A percentile compares a stretch with the other conserved stretches of the same genome.
These are phyloP conservation scores for Yamadazyma philogaea DNA, from an alignment of 805 yeast species.

Conservation along the genomic window DNA sequence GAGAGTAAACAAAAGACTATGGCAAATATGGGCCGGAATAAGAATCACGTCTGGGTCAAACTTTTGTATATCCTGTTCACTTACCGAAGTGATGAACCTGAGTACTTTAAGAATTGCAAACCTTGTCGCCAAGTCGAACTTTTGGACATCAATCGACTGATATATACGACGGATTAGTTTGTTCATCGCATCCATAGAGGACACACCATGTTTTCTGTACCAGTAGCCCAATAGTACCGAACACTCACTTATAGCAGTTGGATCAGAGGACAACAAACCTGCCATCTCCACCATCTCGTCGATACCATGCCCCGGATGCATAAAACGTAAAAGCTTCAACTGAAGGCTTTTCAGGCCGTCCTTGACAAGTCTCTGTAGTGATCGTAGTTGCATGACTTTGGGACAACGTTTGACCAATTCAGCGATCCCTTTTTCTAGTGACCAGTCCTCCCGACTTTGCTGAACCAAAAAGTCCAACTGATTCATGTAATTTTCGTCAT, in stretches of 20 bases:
- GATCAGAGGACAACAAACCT: background rate
- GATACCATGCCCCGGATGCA: background rate
- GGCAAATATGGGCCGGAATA: conserved; percentile 36
- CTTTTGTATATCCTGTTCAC: conserved; percentile 5
- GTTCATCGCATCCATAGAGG: background rate
- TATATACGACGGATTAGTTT: background rate
- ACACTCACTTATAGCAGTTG: background rate
- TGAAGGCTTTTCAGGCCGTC: background rate
- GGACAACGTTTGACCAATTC: conserved; percentile 4
- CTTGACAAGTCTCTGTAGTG: background rate
- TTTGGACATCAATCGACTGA: background rate
- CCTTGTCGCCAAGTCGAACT: conserved; percentile 5
- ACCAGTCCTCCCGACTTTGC: background rate
- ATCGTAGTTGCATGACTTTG: background rate
- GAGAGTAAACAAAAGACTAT: conserved; percentile 36
- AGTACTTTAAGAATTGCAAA: conserved; percentile 15
- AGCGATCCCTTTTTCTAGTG: background rate
- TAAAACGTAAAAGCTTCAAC: background rate
- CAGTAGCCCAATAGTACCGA: conserved; percentile 1
- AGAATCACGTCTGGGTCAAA: conserved; percentile 1
- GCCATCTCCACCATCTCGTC: background rate
- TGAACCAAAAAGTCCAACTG: conserved; percentile 1
- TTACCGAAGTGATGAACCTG: conserved; percentile 15
- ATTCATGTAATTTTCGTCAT: conserved; percentile 1
- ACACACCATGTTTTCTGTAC: background rate